Base-by-base conservation (phyloP, 2,329 filamentous ascomycete species). In the Aspergillus tanneri region DNA sequence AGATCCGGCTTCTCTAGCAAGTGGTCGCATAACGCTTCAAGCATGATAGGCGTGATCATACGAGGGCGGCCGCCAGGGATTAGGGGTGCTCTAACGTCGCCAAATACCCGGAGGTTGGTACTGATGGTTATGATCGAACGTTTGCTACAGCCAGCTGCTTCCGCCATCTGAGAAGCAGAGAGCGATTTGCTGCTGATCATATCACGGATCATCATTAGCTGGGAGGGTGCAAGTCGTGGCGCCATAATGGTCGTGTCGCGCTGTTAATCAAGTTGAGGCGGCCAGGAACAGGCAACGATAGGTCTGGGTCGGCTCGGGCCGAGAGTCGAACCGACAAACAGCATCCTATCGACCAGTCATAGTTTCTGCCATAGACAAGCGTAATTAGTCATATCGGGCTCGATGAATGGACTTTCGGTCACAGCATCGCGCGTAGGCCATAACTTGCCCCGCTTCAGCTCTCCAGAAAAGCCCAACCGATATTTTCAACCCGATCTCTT, bases 1-100 rank as follows among this genome's bases (percentile, higher is more conserved):
- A 54, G 56, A 57, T 53, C 59, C 39, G 64, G 62, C 45, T 68
- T 62, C 57, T 62, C 51, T 32, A 67, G 41, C 44, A 62, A 56
- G 43, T 60, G 52, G 42, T 69, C 48, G 46, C 52, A 35, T 47
- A 68, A 53, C 40, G 63, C 51, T 55, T 65, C 54, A 43, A 66
- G 10, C 30, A 52, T 11, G 24, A 51, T 14, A 16, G 36, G 47
- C 34, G 45, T 39, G 10, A 30, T 30, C 27, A 12, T n/a, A n/a
- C n/a, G n/a, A n/a, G n/a, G n/a, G n/a, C n/a, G 14, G 9, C 27
- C 5, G 27, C 27, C 9, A 30, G 27, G 27, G 27, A 10, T 10
- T 30, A 30, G 10, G 27, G 27, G 27, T n/a, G 27, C 27, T 30
- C 9, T 9, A n/a, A 30, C 27, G 14, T 30, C 10, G 4, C 27